A percentile compares a stretch with the other conserved stretches of the same genome.
phyloP scores from a whole-genome alignment of 2,329 filamentous ascomycete genomes.

The Clarireedia paspali region DNA sequence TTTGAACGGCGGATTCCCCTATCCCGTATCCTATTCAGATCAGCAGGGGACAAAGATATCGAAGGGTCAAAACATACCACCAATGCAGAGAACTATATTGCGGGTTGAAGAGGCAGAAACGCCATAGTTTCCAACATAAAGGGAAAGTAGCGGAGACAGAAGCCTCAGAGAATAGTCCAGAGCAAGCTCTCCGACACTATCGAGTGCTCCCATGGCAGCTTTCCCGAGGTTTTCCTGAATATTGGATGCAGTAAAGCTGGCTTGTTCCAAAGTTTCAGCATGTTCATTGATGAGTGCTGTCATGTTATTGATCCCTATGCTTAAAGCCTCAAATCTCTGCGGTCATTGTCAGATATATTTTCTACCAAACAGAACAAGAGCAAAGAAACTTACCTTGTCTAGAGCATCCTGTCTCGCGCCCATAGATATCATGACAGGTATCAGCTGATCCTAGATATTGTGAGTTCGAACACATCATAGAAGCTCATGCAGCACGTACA shows the following conservation, averaged over 20 bases:
- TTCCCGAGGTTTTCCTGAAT: slow-evolving; percentile 22
- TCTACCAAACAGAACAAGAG: not conserved
- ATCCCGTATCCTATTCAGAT: slow-evolving; percentile 2
- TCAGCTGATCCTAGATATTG: slow-evolving; percentile 12
- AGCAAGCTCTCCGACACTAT: slow-evolving; percentile 11
- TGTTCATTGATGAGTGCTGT: slow-evolving; percentile 22
- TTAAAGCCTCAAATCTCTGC: slow-evolving; percentile 20
- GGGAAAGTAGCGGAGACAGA: slow-evolving; percentile 9
- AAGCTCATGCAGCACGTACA: slow-evolving; percentile 10
- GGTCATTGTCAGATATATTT: not conserved
- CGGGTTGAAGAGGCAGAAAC: slow-evolving; percentile 18
- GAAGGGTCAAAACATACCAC: slow-evolving; percentile 10
- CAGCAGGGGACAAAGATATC: not conserved
- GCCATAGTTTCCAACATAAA: slow-evolving; percentile 22
- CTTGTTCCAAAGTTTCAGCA: slow-evolving; percentile 19
- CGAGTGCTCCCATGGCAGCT: slow-evolving; percentile 16
- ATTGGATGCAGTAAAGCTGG: slow-evolving; percentile 15
- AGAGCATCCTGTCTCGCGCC: slow-evolving; percentile 19
- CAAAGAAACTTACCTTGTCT: slow-evolving; percentile 16
- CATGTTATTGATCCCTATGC: slow-evolving; percentile 18
- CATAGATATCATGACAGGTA: slow-evolving; percentile 17
- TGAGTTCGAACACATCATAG: slow-evolving; percentile 7
- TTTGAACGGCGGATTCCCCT: slow-evolving; percentile 6
- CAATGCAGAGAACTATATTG: slow-evolving; percentile 17
- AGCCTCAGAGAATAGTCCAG: slow-evolving; percentile 18